Conservation (phyloP, 169 alveolate genomes). For the Plasmodium ovale region DNA sequence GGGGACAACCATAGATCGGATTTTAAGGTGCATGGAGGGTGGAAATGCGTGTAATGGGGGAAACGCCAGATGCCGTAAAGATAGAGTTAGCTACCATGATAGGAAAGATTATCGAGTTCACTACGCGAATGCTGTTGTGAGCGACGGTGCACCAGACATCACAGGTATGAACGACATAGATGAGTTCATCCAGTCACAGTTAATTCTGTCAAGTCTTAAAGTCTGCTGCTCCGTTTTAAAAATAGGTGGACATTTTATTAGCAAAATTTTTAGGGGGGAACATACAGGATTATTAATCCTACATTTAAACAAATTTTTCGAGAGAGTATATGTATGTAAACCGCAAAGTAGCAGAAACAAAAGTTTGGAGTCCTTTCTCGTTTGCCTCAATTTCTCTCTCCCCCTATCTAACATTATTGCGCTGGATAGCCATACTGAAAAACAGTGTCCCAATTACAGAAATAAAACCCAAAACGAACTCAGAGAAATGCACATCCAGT, state of each 20-base stretch:
- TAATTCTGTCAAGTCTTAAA: conserved; percentile 94
- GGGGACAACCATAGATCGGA: conserved; percentile 90
- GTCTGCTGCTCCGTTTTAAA: conserved; percentile 91
- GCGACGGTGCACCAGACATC: conserved; percentile 99
- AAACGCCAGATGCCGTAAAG: not conserved
- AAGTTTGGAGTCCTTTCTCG: conserved; percentile 92
- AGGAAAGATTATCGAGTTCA: conserved; percentile 49
- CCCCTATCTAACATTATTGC: conserved; percentile 35
- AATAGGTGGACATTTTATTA: conserved; percentile 96
- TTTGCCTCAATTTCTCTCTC: conserved; percentile 82
- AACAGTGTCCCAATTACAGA: not conserved
- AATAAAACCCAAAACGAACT: conserved; percentile 21
- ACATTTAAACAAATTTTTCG: conserved; percentile 84
- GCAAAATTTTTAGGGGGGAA: conserved; percentile 97
- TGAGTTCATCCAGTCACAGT: conserved; percentile 93
- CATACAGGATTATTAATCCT: conserved; percentile 88
- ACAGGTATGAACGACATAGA: conserved; percentile 96
- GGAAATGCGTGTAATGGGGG: conserved; percentile 2
- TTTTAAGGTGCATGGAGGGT: conserved; percentile 81
- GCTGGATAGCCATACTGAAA: conserved; percentile 2
- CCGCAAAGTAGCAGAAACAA: conserved; percentile 91
- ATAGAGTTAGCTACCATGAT: conserved; percentile 2
- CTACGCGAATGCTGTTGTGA: conserved; percentile 94
- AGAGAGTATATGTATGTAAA: conserved; percentile 88
- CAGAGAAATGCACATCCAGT: conserved; percentile 31